Base-by-base conservation (phyloP, 2,329 filamentous ascomycete species). In the Aspergillus pseudoterreus region DNA sequence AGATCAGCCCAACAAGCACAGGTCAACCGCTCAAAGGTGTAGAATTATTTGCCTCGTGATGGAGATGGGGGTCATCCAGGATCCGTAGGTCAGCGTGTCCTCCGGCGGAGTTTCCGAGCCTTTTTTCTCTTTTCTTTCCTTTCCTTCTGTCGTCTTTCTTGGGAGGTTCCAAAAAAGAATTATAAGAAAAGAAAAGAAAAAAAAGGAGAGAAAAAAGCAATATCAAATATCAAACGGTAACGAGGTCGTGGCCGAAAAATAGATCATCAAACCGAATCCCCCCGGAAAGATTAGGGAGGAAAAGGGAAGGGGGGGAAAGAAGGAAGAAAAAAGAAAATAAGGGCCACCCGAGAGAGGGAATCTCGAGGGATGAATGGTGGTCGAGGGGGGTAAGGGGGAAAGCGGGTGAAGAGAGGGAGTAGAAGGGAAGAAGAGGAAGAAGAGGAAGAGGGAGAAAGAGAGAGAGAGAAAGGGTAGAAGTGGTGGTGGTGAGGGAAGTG, bases 31-130 rank as follows among this genome's bases (percentile, higher is more conserved):
- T 56, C 57, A 53, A 49, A 48, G 50, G 43, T 50, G 51, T 49
- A 45, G 51, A 57, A 49, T 51, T 50, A 51, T 55, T 49, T 49
- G 51, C 52, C 53, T 62, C 53, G 57, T 60, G 57, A 57, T 51
- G 47, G 38, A 24, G 27, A 30, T 11, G 47, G 44, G 38, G 54
- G 51, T 56, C 52, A 55, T 60, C 50, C 56, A 57, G 35, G 35
- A 17, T 38, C 35, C 12, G 35, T 56, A 30, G 43, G 50, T 47
- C 42, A 47, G 48, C 36, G 52, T 56, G 35, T 54, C 46, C 47
- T 55, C 36, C 39, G 45, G 12, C 27, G 8, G 10, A 30, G 10
- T 8, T 30, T 30, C 27, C 27, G 27, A 30, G 27, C 27, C 24
- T 38, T 46, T 22, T 19, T 15, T 24, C 30, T 32, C 17, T 51